Evolutionary conservation across 2,329 filamentous ascomycete species (phyloP).

Genomic region (Hypoxylon sp.): DNA sequence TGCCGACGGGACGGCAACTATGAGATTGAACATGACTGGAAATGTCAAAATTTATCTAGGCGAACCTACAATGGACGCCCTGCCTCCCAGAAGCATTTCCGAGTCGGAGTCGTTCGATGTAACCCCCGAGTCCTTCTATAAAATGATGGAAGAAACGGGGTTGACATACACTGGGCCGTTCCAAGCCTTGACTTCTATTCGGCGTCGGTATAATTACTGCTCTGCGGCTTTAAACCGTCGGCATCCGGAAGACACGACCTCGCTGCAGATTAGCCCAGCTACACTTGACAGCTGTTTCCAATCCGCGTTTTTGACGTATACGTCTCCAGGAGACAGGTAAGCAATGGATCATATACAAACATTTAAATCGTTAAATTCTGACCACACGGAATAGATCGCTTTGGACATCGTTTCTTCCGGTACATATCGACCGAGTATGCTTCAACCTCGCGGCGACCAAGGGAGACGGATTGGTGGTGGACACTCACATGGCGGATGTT

Average conservation of each 20-base stretch:
- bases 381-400: conserved; percentile 52
- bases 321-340: conserved; percentile 59
- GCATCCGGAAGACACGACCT: conserved; percentile 58
- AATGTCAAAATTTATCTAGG: conserved; percentile 55
- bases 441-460: conserved; percentile 56
- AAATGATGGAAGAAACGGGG: conserved; percentile 59
- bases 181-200: conserved; percentile 53
- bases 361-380: not conserved
- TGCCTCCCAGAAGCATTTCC: conserved; percentile 49
- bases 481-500: conserved; percentile 48
- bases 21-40: conserved; percentile 58
- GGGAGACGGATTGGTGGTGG: conserved; percentile 54
- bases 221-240: conserved; percentile 52
- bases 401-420: conserved; percentile 61
- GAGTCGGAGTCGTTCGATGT: conserved; percentile 55
- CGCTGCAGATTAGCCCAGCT: conserved; percentile 57
- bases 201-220: conserved; percentile 57
- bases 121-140: conserved; percentile 56
- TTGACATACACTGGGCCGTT: conserved; percentile 60
- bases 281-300: conserved; percentile 61
- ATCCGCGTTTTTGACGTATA: conserved; percentile 59
- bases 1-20: conserved; percentile 52
- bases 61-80: conserved; percentile 41
- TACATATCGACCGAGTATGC: conserved; percentile 53
- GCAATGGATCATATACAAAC: conserved; percentile 18